A percentile compares a stretch with the other conserved stretches of the same genome.
Conservation (phyloP, 305 asterid genomes). For the Plantago lanceolata region DNA sequence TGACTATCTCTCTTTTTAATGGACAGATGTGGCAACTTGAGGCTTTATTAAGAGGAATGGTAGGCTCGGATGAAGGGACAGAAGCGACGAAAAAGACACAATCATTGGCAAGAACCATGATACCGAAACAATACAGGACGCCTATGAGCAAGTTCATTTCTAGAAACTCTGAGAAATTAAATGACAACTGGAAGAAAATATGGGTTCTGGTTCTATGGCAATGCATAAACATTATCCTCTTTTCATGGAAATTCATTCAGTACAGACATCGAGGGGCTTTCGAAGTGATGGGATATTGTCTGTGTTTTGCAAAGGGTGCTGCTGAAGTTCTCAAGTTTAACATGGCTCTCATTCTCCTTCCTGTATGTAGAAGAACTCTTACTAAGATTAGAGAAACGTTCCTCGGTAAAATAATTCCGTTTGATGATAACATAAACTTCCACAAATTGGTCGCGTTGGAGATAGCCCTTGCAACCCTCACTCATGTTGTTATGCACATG, state of each 20-base stretch:
- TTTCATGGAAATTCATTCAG: constrained; percentile 53
- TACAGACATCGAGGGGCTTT: constrained; percentile 42
- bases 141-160: constrained; percentile 62
- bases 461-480: constrained; percentile 36
- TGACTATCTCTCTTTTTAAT: background rate
- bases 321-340: constrained; percentile 82
- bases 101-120: constrained; percentile 73
- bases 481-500: constrained; percentile 48
- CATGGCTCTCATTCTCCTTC: constrained; percentile 82
- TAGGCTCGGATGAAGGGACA: constrained; percentile 35
- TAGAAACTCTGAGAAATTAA: constrained; percentile 39
- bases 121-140: constrained; percentile 64
- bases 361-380: constrained; percentile 79
- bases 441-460: constrained; percentile 63
- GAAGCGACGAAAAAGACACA: constrained; percentile 30
- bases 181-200: constrained; percentile 65
- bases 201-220: constrained; percentile 59
- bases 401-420: constrained; percentile 58
- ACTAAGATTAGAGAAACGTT: constrained; percentile 64
- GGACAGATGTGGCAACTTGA: constrained; percentile 92
- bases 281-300: constrained; percentile 69
- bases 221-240: constrained; percentile 46
- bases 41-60: constrained; percentile 63
- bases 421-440: constrained; percentile 85
- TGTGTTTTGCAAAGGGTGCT: constrained; percentile 80